phyloP scores from a whole-genome alignment of 176 grass and related monocot species.

The Hyparrhenia diplandra region DNA sequence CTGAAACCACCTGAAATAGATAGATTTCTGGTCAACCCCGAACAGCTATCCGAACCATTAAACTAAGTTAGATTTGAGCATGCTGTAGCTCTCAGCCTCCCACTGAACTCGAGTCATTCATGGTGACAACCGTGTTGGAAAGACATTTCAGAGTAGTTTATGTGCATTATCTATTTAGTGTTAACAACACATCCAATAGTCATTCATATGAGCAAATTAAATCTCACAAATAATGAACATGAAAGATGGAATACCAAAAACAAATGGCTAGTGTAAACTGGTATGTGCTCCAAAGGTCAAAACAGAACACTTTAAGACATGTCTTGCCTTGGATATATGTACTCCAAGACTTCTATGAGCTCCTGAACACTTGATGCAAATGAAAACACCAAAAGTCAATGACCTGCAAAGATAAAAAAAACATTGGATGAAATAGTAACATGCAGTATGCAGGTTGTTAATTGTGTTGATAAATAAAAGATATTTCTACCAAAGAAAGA shows the following conservation, averaged over 20 bases:
- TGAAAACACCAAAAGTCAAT: slow-evolving; percentile 82
- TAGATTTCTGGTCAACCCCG: slow-evolving; percentile 4
- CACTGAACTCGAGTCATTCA: background rate
- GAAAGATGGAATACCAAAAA: background rate
- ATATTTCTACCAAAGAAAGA: background rate
- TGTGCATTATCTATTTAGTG: background rate
- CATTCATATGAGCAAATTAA: background rate
- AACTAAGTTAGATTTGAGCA: background rate
- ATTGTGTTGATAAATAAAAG: slow-evolving; percentile 1
- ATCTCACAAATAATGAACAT: background rate
- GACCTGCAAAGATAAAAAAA: slow-evolving; percentile 46
- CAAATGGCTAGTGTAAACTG: background rate
- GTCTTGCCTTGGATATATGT: slow-evolving; percentile 85
- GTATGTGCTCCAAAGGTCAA: background rate
- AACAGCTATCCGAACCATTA: slow-evolving; percentile 9
- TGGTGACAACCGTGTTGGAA: background rate
- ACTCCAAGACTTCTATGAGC: slow-evolving; percentile 91
- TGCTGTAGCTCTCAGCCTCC: background rate
- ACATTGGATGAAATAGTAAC: slow-evolving; percentile 3
- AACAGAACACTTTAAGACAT: background rate
- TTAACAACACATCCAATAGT: background rate
- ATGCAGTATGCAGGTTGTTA: background rate
- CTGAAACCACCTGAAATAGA: slow-evolving; percentile 68
- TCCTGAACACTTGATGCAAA: slow-evolving; percentile 99
- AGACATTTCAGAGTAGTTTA: background rate